A percentile compares a stretch with the other conserved stretches of the same genome.
Conservation (phyloP, 2,329 filamentous ascomycete genomes). For the Talaromyces sp. region DNA sequence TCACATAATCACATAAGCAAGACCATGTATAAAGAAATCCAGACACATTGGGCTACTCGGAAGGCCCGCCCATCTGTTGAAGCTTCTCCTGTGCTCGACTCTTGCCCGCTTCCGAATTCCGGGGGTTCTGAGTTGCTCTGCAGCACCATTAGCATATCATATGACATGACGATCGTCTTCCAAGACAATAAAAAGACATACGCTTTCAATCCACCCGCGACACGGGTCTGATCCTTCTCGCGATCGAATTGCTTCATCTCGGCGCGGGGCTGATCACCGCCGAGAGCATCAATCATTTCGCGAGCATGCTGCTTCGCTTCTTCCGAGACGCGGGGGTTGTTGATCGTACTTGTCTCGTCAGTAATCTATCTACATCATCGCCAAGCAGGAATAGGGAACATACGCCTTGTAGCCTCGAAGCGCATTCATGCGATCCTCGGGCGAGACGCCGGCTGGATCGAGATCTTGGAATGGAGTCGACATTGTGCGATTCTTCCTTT, state of each 20-base stretch:
- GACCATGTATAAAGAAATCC: not conserved
- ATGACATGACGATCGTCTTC: no score
- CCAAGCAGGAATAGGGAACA: not conserved
- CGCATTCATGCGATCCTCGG: slow-evolving; percentile 20
- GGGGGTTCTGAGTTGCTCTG: slow-evolving; percentile 23
- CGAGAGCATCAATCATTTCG: slow-evolving; percentile 21
- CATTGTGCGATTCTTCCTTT: slow-evolving; percentile 5
- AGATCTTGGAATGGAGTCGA: slow-evolving; percentile 16
- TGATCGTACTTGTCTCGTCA: slow-evolving; percentile 18
- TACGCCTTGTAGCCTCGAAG: slow-evolving; percentile 22
- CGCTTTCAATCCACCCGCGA: slow-evolving; percentile 23
- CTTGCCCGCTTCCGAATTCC: slow-evolving; percentile 26
- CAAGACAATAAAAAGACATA: not conserved
- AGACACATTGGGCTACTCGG: slow-evolving; percentile 4
- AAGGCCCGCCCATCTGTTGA: slow-evolving; percentile 7
- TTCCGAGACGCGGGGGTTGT: slow-evolving; percentile 22
- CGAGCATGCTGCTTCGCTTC: slow-evolving; percentile 23
- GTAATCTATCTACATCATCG: not conserved
- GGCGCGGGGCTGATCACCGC: slow-evolving; percentile 18
- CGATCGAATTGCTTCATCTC: slow-evolving; percentile 20
- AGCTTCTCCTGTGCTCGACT: slow-evolving; percentile 24
- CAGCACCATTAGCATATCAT: not conserved
- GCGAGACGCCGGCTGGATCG: slow-evolving; percentile 17
- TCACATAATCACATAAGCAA: not conserved
- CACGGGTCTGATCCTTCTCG: slow-evolving; percentile 21